phyloP scores from a whole-genome alignment of 1,139 yeast genomes.

The Hemisphaericaspora subhashii region DNA sequence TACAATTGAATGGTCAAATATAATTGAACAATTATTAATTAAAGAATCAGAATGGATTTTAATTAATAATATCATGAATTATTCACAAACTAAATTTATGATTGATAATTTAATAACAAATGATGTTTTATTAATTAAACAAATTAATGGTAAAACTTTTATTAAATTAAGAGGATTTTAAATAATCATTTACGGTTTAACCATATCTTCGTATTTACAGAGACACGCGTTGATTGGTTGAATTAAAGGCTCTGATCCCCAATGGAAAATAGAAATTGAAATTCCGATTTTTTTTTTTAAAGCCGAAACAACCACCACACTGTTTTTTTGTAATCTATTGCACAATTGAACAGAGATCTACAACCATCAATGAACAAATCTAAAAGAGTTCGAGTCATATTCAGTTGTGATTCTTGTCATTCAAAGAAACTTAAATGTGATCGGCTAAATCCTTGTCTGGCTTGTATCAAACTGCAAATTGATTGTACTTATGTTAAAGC shows the following conservation, averaged over 20 bases:
- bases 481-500: constrained; percentile 16
- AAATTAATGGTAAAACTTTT: not conserved
- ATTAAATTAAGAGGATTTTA: constrained; percentile 7
- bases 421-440: constrained; percentile 37
- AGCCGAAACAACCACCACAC: no score
- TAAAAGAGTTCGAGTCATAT: constrained; percentile 15
- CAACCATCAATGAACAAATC: not conserved
- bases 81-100: constrained; percentile 4
- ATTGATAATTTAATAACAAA: constrained; percentile 7
- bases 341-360: no score
- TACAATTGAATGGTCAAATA: constrained; percentile 9
- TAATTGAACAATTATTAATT: no score
- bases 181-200: no score
- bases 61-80: not conserved
- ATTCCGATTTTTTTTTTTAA: no score
- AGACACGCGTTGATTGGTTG: no score
- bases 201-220: no score
- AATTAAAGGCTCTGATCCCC: no score
- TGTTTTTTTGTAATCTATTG: no score
- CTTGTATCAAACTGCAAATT: constrained; percentile 24
- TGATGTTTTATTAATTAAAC: constrained; percentile 3
- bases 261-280: no score
- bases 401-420: constrained; percentile 30
- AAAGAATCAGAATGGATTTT: constrained; percentile 10
- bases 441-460: constrained; percentile 31